phyloP scores from a whole-genome alignment of 2,329 filamentous ascomycete species.

The Talaromyces atroroseus region DNA sequence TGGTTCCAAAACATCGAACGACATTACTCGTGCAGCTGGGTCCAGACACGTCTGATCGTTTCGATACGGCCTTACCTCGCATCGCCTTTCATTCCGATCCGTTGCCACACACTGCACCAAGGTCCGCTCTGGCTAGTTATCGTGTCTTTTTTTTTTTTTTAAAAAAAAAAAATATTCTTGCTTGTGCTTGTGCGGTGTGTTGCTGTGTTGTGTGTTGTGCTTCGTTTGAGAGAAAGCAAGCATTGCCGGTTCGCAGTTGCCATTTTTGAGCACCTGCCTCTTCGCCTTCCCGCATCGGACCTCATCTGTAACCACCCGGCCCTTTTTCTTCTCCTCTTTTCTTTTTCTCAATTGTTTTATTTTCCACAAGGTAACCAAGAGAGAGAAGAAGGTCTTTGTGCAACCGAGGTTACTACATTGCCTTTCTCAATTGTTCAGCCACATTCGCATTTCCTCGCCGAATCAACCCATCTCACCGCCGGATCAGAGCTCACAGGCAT shows the following conservation, averaged over 20 bases:
- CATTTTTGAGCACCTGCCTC: constrained; percentile 2
- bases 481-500: not conserved
- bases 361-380: not conserved
- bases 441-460: not conserved
- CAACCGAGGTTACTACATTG: not conserved
- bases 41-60: constrained; percentile 5
- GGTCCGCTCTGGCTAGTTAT: not conserved
- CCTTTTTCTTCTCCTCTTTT: not conserved
- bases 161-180: no score
- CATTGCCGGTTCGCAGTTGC: constrained; percentile 5
- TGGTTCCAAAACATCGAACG: not conserved
- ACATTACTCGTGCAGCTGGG: not conserved
- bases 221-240: not conserved
- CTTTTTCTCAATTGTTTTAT: not conserved
- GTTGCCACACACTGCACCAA: not conserved
- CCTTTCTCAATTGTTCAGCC: not conserved
- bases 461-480: not conserved
- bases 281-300: not conserved
- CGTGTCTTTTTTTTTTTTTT: not conserved
- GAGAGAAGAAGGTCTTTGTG: not conserved
- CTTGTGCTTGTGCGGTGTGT: not conserved
- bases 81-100: not conserved
- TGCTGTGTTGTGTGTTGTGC: not conserved
- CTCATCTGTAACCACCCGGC: not conserved
- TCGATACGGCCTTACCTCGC: not conserved